These are phyloP conservation scores for Anacardium occidentale DNA, from an alignment of 345 rosid species.

Conservation along the genomic window DNA sequence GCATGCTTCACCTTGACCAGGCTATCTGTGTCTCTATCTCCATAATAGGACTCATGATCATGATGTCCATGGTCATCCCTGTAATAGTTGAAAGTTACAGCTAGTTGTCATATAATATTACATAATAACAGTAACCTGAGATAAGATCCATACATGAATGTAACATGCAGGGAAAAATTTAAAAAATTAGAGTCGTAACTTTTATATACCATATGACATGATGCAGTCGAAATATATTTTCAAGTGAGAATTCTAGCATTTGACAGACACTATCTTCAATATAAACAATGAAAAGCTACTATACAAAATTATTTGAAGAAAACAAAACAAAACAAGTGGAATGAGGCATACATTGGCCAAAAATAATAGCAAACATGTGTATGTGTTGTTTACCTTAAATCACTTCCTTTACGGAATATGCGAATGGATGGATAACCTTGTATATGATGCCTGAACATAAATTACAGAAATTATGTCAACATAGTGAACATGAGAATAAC, in stretches of 20 bases:
- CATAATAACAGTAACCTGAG: neutral
- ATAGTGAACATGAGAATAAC: neutral
- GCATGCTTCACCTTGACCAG: constrained; percentile 67
- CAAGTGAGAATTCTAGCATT: neutral
- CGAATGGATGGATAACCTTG: constrained; percentile 99
- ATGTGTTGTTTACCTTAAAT: constrained; percentile 52
- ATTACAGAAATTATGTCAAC: constrained; percentile 8
- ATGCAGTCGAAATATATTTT: neutral
- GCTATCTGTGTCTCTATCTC: constrained; percentile 95
- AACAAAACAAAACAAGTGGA: neutral
- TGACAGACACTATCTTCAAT: neutral
- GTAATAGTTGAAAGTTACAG: constrained; percentile 18
- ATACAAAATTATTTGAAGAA: neutral
- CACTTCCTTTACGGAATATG: constrained; percentile 96
- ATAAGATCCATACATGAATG: neutral
- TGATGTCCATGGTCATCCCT: constrained; percentile 92
- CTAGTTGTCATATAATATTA: neutral
- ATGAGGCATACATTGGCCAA: neutral
- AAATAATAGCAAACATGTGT: constrained; percentile 13
- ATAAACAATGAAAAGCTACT: neutral
- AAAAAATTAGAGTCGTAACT: neutral
- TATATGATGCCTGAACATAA: constrained; percentile 71
- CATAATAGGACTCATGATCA: constrained; percentile 97
- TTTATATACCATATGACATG: neutral
- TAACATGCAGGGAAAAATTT: neutral